A percentile compares a stretch with the other conserved stretches of the same genome.
Evolutionary conservation across 169 alveolate genomes (phyloP).

Genomic region (Plasmodium ovale): DNA sequence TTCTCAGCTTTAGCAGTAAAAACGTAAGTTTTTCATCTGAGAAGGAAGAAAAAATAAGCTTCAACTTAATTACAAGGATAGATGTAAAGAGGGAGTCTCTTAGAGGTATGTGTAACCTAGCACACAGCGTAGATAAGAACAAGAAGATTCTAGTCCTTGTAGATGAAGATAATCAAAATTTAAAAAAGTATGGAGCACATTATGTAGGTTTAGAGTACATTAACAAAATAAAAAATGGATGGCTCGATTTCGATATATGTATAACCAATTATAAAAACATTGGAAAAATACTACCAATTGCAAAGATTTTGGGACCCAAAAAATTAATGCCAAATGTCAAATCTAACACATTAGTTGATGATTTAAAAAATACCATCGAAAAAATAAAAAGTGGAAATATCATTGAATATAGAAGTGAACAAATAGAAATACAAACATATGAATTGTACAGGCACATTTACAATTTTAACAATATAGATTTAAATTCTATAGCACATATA

Average conservation of each 20-base stretch:
- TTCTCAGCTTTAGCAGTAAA: constrained; percentile 18
- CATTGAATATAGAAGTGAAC: constrained; percentile 82
- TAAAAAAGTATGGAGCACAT: constrained; percentile 80
- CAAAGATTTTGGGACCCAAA: constrained; percentile 93
- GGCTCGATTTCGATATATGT: constrained; percentile 91
- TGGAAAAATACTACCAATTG: constrained; percentile 89
- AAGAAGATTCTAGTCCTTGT: constrained; percentile 51
- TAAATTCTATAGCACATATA: constrained; percentile 40
- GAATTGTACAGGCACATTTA: constrained; percentile 34
- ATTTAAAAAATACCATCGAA: constrained; percentile 78
- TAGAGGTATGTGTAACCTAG: constrained; percentile 66
- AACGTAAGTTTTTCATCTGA: not conserved
- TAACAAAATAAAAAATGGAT: constrained; percentile 86
- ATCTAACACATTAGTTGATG: constrained; percentile 86
- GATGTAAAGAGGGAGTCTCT: constrained; percentile 71
- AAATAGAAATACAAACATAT: constrained; percentile 41
- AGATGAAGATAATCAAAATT: constrained; percentile 29
- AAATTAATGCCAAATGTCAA: constrained; percentile 94
- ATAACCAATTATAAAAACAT: constrained; percentile 89
- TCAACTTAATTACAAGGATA: constrained; percentile 46
- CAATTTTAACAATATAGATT: constrained; percentile 12
- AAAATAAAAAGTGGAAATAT: constrained; percentile 80
- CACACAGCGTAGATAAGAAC: constrained; percentile 64
- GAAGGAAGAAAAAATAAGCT: constrained; percentile 20
- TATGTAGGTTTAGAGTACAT: constrained; percentile 84